A percentile compares a stretch with the other conserved stretches of the same genome.
These are phyloP conservation scores for Aspergillus sp. DNA, from an alignment of 2,329 filamentous ascomycete species.

Conservation along the genomic window DNA sequence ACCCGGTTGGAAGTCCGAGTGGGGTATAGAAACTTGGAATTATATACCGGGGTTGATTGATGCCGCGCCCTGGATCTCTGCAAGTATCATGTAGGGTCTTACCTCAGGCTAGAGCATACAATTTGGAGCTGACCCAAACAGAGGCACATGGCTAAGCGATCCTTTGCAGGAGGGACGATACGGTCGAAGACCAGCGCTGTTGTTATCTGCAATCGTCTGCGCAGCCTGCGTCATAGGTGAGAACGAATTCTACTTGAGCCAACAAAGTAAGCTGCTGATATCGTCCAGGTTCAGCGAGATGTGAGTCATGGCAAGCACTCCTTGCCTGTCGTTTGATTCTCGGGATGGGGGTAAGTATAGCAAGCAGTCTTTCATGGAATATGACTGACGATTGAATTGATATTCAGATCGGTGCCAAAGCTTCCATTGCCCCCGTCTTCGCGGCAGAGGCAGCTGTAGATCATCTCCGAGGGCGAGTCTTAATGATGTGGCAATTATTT, in stretches of 20 bases:
- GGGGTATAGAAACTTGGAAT: background rate
- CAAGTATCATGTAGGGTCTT: constrained; percentile 14
- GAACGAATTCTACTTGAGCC: too few species aligned
- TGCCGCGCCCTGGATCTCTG: constrained; percentile 18
- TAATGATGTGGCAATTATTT: constrained; percentile 25
- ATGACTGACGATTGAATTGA: background rate
- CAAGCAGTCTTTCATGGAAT: background rate
- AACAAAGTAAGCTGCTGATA: background rate
- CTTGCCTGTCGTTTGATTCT: constrained; percentile 27
- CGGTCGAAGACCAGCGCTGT: constrained; percentile 36
- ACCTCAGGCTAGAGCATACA: background rate
- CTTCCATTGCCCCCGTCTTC: constrained; percentile 22
- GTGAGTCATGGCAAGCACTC: constrained; percentile 23
- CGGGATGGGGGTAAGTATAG: constrained; percentile 22
- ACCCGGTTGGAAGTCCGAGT: background rate
- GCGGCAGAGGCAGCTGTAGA: constrained; percentile 20
- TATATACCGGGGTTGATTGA: constrained; percentile 11
- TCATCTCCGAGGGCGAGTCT: constrained; percentile 13
- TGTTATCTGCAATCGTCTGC: constrained; percentile 34
- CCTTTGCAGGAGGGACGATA: constrained; percentile 16
- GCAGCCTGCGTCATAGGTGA: constrained; percentile 14
- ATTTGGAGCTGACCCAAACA: background rate
- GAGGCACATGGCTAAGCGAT: constrained; percentile 21
- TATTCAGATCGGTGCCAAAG: constrained; percentile 20
- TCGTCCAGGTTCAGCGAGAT: constrained; percentile 15